Evolutionary conservation across 176 grass and related monocot genomes (phyloP), one percentile per base, ranked within the genome.

Genomic region (Alopecurus myosuroides): DNA sequence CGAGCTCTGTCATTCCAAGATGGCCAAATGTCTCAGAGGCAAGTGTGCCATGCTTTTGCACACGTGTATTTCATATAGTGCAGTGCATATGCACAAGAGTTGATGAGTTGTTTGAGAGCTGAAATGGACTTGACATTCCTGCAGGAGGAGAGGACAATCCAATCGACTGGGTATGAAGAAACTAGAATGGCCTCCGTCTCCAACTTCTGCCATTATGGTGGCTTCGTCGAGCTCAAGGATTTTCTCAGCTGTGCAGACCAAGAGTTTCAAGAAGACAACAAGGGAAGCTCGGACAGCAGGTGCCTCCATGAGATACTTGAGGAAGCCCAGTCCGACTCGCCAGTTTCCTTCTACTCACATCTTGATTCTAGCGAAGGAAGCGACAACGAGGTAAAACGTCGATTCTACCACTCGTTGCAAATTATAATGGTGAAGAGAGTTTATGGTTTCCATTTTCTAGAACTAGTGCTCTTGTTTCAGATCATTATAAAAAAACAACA

Each of bases 281-380:
- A 99, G 82, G 90, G 82, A 70, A 89, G 75, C 48, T 99, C 91
- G 67, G 97, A 99, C 63, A 92, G 89, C 52, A 94, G 90, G 89
- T 92, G 84, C 82, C 97, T 99, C 45, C 97, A 99, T 84, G 97
- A 99, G 80, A 96, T 99, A 82, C 88, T 99, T 3, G 84, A 99
- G 81, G 93, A 96, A 33, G 89, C 89, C 9, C 97, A 96, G 61
- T 88, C 97, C 0, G 89, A 94, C 79, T 99, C 97, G 15, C 84
- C 89, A 2, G 53, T 87, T 87, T 95, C 96, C 63, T 91, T 86
- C 79, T 88, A 95, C 51, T 98, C 95, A 63, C 91, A 94, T 78
- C 42, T 85, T 61, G 85, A 61, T 65, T 94, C 91, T 26, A 86
- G 72, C 30, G 85, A 94, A 94, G 89, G 67, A 57, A 92, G 91